Conservation (phyloP, 805 yeast genomes). For the Geotrichum ghanense region DNA sequence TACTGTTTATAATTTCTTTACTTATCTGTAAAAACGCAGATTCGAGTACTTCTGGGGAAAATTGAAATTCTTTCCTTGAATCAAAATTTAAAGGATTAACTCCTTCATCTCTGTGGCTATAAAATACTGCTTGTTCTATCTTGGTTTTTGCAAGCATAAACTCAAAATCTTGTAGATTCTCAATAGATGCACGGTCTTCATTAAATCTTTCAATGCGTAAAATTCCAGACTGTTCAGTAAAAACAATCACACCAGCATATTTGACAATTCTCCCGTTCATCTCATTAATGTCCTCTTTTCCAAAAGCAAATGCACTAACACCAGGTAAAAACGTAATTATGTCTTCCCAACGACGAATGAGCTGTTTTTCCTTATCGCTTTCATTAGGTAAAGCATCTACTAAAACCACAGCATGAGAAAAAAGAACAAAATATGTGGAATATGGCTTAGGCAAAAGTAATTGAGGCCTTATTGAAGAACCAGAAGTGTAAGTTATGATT, state of each 20-base stretch:
- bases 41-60: conserved; percentile 36
- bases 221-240: conserved; percentile 51
- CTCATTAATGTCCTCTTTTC: conserved; percentile 33
- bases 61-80: conserved; percentile 31
- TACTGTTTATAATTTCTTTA: conserved; percentile 45
- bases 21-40: conserved; percentile 40
- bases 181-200: conserved; percentile 15
- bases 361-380: conserved; percentile 15
- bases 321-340: conserved; percentile 44
- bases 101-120: conserved; percentile 28
- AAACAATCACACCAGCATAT: conserved; percentile 36
- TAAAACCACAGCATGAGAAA: conserved; percentile 50
- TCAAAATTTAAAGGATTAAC: conserved; percentile 39
- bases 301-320: conserved; percentile 47
- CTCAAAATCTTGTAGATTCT: conserved; percentile 3
- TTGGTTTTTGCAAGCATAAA: conserved; percentile 48
- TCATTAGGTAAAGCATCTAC: conserved; percentile 43
- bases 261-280: conserved; percentile 17
- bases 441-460: conserved; percentile 49
- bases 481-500: conserved; percentile 37
- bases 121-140: conserved; percentile 76
- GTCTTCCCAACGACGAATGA: conserved; percentile 66
- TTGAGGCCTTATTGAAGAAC: conserved; percentile 31
- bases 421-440: conserved; percentile 47
- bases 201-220: conserved; percentile 43